Percentiles rank a stretch among this genome's conserved stretches.
Evolutionary conservation across 495 filamentous ascomycete species (phyloP).

Genomic region (Aspergillus leporis): DNA sequence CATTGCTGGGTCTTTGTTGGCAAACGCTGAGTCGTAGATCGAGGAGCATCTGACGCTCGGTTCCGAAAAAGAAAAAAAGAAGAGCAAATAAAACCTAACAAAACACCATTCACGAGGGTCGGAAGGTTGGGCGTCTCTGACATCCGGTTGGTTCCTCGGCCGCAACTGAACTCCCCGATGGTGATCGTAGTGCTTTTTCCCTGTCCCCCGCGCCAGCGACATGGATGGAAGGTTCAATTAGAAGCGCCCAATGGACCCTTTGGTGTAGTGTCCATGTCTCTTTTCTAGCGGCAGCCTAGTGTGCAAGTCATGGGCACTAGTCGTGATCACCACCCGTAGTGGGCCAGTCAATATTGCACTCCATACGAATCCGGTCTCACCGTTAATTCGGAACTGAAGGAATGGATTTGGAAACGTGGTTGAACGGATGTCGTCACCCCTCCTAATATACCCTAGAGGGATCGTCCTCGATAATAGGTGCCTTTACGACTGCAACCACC

Average conservation of each 20-base stretch:
- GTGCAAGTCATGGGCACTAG: not conserved
- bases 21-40: constrained; percentile 3
- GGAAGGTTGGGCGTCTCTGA: not conserved
- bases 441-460: not conserved
- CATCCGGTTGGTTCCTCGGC: not conserved
- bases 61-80: not conserved
- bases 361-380: not conserved
- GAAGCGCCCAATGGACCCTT: not conserved
- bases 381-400: not conserved
- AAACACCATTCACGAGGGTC: not conserved
- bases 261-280: not conserved
- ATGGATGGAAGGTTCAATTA: not conserved
- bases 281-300: not conserved
- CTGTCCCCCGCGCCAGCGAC: not conserved
- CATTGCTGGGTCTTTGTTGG: constrained; percentile 1
- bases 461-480: not conserved
- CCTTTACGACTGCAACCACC: not conserved
- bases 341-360: not conserved
- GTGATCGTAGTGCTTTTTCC: not conserved
- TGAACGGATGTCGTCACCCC: not conserved
- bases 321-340: not conserved
- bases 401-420: not conserved
- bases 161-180: not conserved
- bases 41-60: not conserved
- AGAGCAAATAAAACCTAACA: not conserved